Percentiles rank a stretch among this genome's conserved stretches.
Evolutionary conservation across 169 alveolate species (phyloP).

Genomic region (Eimeria maxima): DNA sequence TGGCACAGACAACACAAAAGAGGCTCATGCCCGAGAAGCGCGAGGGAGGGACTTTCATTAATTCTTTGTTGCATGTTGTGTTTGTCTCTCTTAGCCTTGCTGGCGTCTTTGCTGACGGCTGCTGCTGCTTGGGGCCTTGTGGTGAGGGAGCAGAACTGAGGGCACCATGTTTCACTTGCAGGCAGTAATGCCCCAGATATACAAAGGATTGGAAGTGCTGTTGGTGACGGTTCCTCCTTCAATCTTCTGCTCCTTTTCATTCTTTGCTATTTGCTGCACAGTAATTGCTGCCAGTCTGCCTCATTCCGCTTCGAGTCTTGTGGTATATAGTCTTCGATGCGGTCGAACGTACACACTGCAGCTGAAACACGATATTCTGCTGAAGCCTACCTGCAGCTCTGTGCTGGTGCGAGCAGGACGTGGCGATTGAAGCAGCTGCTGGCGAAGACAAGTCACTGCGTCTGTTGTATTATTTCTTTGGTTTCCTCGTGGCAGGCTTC

Average conservation of each 20-base stretch:
- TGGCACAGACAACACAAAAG: background rate
- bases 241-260: background rate
- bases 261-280: background rate
- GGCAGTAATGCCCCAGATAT: background rate
- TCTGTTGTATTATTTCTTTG: conserved; percentile 41
- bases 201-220: background rate
- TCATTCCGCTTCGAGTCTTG: background rate
- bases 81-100: conserved; percentile 31
- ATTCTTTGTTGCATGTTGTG: background rate
- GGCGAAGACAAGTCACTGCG: conserved; percentile 26
- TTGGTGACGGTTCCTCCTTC: background rate
- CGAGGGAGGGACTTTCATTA: background rate
- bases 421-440: conserved; percentile 65
- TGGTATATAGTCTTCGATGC: background rate
- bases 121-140: conserved; percentile 78
- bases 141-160: background rate
- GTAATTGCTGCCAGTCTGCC: background rate
- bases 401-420: conserved; percentile 51
- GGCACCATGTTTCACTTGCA: background rate
- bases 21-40: background rate
- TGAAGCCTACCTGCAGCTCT: background rate
- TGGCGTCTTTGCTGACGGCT: conserved; percentile 56
- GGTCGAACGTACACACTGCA: background rate
- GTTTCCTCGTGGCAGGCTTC: conserved; percentile 3
- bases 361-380: background rate